A percentile compares a stretch with the other conserved stretches of the same genome.
phyloP scores from a whole-genome alignment of 331 rosid genomes.

The Rhamnella rubrinervis region DNA sequence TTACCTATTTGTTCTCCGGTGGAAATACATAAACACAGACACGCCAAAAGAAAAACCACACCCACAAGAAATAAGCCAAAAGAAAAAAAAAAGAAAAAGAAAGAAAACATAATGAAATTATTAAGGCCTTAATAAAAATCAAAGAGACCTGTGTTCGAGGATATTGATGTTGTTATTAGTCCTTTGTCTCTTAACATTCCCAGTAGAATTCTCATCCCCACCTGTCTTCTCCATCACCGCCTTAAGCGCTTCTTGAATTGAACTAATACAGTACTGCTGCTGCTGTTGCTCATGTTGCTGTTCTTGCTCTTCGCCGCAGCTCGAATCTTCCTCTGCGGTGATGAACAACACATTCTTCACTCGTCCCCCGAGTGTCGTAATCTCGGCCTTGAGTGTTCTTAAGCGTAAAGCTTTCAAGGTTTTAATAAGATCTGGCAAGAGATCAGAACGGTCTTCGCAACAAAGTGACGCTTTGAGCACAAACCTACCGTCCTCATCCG shows the following conservation, averaged over 20 bases:
- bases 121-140: background rate
- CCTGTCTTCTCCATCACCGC: conserved; percentile 72
- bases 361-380: conserved; percentile 77
- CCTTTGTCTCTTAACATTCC: conserved; percentile 82
- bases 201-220: conserved; percentile 60
- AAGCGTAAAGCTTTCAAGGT: conserved; percentile 61
- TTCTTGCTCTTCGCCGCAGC: conserved; percentile 28
- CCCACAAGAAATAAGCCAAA: conserved; percentile 1
- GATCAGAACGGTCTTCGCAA: conserved; percentile 86
- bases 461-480: conserved; percentile 83
- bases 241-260: conserved; percentile 81
- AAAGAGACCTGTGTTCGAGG: conserved; percentile 54
- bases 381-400: conserved; percentile 79
- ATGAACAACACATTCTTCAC: conserved; percentile 75
- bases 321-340: conserved; percentile 59
- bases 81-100: background rate
- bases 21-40: conserved; percentile 35
- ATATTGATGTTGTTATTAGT: conserved; percentile 53
- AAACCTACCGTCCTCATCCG: conserved; percentile 65
- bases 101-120: conserved; percentile 2
- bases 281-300: conserved; percentile 30
- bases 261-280: conserved; percentile 50
- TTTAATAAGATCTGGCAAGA: conserved; percentile 77
- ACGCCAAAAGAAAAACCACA: conserved; percentile 27
- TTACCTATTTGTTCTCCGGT: conserved; percentile 34